These are phyloP conservation scores for Tetrapisispora namnaoensis DNA, from an alignment of 805 yeast genomes.

Conservation along the genomic window DNA sequence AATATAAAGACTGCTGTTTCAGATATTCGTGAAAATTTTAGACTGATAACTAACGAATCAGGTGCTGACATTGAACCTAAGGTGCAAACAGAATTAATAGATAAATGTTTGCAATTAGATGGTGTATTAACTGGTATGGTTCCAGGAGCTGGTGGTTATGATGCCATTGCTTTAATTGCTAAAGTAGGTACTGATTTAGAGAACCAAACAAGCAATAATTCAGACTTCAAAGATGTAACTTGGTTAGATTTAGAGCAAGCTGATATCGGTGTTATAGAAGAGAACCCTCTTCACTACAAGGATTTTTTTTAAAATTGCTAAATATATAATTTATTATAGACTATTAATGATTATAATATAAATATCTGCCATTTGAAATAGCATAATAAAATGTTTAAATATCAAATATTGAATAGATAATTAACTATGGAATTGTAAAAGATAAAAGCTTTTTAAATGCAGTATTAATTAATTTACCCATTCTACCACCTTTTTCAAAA, in stretches of 20 bases:
- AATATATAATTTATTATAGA: background rate
- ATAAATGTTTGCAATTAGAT: conserved; percentile 42
- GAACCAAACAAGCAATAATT: conserved; percentile 18
- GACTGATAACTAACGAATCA: conserved; percentile 49
- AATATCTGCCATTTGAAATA: background rate
- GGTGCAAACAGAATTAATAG: conserved; percentile 60
- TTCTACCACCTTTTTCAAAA: conserved; percentile 26
- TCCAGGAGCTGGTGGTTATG: conserved; percentile 98
- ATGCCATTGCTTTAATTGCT: conserved; percentile 74
- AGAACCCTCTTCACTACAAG: conserved; percentile 28
- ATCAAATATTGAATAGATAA: background rate
- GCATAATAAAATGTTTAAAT: background rate
- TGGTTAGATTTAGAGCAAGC: conserved; percentile 67
- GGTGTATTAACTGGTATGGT: conserved; percentile 95
- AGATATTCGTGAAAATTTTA: conserved; percentile 48
- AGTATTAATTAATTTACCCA: conserved; percentile 23
- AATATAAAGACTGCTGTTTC: conserved; percentile 34
- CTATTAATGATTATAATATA: background rate
- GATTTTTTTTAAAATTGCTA: conserved; percentile 5
- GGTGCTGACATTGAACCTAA: conserved; percentile 87
- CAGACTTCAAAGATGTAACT: conserved; percentile 37
- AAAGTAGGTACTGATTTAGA: conserved; percentile 35
- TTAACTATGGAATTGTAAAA: background rate
- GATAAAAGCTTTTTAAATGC: background rate
- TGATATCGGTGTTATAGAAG: conserved; percentile 46